Evolutionary conservation across 495 filamentous ascomycete species (phyloP).

Genomic region (Penicillium pulvis): DNA sequence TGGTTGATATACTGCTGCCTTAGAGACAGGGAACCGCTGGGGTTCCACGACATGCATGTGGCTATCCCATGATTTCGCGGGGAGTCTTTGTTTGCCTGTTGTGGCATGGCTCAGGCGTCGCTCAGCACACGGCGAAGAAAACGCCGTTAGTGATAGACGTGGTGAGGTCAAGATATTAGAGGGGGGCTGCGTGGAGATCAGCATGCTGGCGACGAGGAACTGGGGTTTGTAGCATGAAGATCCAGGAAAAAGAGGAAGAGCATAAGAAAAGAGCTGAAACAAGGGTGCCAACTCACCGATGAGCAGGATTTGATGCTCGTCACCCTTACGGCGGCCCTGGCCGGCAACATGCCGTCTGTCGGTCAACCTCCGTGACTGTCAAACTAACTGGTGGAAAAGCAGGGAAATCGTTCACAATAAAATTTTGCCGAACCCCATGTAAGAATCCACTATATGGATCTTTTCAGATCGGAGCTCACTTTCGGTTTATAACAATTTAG

Average conservation of each 20-base stretch:
- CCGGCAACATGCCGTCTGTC: slow-evolving; percentile 23
- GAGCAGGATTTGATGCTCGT: slow-evolving; percentile 18
- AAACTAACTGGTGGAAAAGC: slow-evolving; percentile 11
- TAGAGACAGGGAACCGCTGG: slow-evolving; percentile 37
- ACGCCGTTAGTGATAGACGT: slow-evolving; percentile 20
- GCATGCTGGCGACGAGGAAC: slow-evolving; percentile 17
- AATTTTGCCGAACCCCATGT: slow-evolving; percentile 14
- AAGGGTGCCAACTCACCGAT: slow-evolving; percentile 22
- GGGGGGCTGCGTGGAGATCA: slow-evolving; percentile 26
- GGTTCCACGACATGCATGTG: slow-evolving; percentile 58
- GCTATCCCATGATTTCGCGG: slow-evolving; percentile 49
- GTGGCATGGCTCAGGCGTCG: slow-evolving; percentile 18
- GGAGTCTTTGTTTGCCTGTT: slow-evolving; percentile 29
- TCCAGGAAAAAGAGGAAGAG: background rate
- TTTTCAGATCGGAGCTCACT: slow-evolving; percentile 7
- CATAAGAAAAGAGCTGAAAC: background rate
- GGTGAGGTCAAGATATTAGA: slow-evolving; percentile 13
- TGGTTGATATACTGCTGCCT: slow-evolving; percentile 41
- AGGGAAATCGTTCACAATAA: slow-evolving; percentile 14
- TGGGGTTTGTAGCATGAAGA: background rate
- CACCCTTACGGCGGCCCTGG: slow-evolving; percentile 14
- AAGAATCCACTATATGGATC: background rate
- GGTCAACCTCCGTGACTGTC: slow-evolving; percentile 23
- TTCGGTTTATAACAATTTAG: background rate
- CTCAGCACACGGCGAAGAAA: slow-evolving; percentile 9